Conservation (phyloP, 257 asterid genomes). For the Catharanthus roseus region DNA sequence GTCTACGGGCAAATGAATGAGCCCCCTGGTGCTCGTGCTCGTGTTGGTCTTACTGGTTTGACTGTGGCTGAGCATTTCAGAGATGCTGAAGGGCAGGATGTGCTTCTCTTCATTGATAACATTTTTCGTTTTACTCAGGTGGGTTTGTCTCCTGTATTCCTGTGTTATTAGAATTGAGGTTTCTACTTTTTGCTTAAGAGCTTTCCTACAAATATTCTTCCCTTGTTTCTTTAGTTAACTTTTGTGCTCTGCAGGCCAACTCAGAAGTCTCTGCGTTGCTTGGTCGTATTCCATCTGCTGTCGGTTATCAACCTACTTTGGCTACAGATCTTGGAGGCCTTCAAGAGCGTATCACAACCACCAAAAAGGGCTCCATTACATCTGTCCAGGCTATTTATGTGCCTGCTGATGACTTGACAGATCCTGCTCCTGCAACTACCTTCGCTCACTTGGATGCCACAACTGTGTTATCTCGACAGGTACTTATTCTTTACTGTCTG, state of each 20-base stretch:
- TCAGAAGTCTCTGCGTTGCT: slow-evolving; percentile 99
- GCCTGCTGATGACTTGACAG: slow-evolving; percentile 99
- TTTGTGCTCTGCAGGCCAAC: slow-evolving; percentile 57
- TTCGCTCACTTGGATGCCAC: slow-evolving; percentile 99
- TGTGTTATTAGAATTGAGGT: not conserved
- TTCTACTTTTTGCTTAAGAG: not conserved
- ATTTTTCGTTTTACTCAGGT: slow-evolving; percentile 98
- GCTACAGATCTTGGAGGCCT: slow-evolving; percentile 99
- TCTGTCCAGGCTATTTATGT: slow-evolving; percentile 98
- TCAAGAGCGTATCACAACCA: slow-evolving; percentile 96
- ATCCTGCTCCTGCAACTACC: slow-evolving; percentile 99
- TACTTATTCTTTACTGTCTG: slow-evolving; percentile 7
- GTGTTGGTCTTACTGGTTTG: slow-evolving; percentile 97
- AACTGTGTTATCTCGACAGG: slow-evolving; percentile 96
- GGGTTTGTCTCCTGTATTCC: slow-evolving; percentile 8
- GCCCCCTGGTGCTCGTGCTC: slow-evolving; percentile 99
- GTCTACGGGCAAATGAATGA: slow-evolving; percentile 99
- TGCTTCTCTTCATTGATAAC: slow-evolving; percentile 97
- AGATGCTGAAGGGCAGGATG: slow-evolving; percentile 99
- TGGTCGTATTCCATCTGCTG: slow-evolving; percentile 99
- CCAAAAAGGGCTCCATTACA: slow-evolving; percentile 94
- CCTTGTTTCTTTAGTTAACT: not conserved
- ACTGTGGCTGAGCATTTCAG: slow-evolving; percentile 99
- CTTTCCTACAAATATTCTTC: not conserved
- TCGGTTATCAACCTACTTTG: slow-evolving; percentile 96